Conservation (phyloP, 768 basidiomycete genomes). For the Lactarius deliciosus region DNA sequence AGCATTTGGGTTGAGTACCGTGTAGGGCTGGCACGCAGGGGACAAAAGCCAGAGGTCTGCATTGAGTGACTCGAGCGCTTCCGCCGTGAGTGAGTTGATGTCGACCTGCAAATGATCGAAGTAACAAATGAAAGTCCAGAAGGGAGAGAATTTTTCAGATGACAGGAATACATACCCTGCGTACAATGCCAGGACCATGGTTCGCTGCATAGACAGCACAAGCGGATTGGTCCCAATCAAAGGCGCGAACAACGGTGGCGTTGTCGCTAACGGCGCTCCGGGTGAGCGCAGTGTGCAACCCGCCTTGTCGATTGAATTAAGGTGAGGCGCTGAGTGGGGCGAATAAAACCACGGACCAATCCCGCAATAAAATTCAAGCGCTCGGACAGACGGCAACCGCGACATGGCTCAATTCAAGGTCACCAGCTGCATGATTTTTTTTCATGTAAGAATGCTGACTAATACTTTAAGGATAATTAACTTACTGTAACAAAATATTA, state of each 20-base stretch:
- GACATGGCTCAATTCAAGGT: background rate
- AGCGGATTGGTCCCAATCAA: constrained; percentile 80
- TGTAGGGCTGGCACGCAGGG: constrained; percentile 84
- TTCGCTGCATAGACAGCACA: constrained; percentile 69
- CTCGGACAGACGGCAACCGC: constrained; percentile 24
- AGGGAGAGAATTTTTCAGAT: background rate
- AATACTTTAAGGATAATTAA: background rate
- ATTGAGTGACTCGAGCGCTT: constrained; percentile 44
- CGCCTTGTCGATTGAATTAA: constrained; percentile 46
- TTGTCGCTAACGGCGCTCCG: constrained; percentile 43
- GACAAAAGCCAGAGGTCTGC: constrained; percentile 77
- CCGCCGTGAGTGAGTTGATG: constrained; percentile 56
- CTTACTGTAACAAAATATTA: background rate
- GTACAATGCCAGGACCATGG: constrained; percentile 46
- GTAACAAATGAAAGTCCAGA: background rate
- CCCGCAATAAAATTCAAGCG: constrained; percentile 73
- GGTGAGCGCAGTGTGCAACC: constrained; percentile 65
- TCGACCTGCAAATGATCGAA: constrained; percentile 45
- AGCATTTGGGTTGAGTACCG: constrained; percentile 69
- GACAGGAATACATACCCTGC: constrained; percentile 45
- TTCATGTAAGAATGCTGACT: no score
- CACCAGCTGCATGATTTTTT: no score
- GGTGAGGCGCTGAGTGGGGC: no score
- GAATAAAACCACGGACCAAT: constrained; percentile 51
- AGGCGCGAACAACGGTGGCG: constrained; percentile 59